phyloP scores from a whole-genome alignment of 1,139 yeast species.

The Pichia sorboxylosa region DNA sequence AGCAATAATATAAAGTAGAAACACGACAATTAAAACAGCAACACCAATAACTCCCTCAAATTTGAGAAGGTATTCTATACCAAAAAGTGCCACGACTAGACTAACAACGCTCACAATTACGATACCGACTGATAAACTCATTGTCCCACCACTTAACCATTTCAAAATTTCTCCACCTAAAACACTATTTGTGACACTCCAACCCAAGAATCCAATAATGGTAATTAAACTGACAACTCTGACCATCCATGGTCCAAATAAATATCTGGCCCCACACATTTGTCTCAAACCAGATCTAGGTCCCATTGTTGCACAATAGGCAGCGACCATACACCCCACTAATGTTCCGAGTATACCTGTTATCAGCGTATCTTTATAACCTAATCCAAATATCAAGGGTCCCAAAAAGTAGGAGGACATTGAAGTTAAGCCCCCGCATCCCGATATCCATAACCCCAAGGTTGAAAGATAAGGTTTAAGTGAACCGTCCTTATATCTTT shows the following conservation, averaged over 20 bases:
- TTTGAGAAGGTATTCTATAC: conserved; percentile 56
- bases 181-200: conserved; percentile 77
- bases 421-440: conserved; percentile 74
- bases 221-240: conserved; percentile 59
- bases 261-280: conserved; percentile 69
- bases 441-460: conserved; percentile 71
- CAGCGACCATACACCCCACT: conserved; percentile 65
- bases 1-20: conserved; percentile 58
- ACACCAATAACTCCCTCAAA: conserved; percentile 60
- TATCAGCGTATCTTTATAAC: conserved; percentile 48
- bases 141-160: conserved; percentile 47
- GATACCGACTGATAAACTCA: conserved; percentile 66
- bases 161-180: conserved; percentile 76
- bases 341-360: conserved; percentile 52
- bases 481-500: conserved; percentile 40
- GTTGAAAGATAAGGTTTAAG: conserved; percentile 44
- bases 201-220: conserved; percentile 69
- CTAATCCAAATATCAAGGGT: conserved; percentile 55
- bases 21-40: conserved; percentile 59
- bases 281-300: conserved; percentile 81
- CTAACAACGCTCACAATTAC: conserved; percentile 55
- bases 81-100: conserved; percentile 59
- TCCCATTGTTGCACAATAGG: conserved; percentile 75
- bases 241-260: conserved; percentile 79
- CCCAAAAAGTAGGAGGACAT: conserved; percentile 75